These are phyloP conservation scores for Puccinia coronata DNA, from an alignment of 1,284 basidiomycete genomes.

Conservation along the genomic window DNA sequence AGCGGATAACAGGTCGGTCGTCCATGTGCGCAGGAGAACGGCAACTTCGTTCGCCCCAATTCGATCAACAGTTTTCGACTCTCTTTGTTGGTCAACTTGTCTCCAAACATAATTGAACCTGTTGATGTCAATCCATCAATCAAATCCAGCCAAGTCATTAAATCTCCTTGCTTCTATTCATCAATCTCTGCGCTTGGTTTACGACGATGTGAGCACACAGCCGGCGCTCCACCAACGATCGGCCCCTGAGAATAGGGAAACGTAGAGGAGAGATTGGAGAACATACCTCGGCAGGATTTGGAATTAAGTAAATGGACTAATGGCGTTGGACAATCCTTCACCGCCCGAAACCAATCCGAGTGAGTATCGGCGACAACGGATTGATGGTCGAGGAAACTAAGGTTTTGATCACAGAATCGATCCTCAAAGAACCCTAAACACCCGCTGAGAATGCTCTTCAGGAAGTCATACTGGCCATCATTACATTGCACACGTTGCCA, in stretches of 20 bases:
- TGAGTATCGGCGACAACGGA: background rate
- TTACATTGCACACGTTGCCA: background rate
- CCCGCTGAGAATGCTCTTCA: constrained; percentile 10
- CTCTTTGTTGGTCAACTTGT: constrained; percentile 69
- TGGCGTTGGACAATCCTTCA: constrained; percentile 75
- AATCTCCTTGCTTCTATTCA: background rate
- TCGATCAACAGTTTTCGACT: constrained; percentile 70
- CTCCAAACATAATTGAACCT: constrained; percentile 98
- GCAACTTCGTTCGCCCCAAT: constrained; percentile 72
- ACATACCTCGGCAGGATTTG: constrained; percentile 82
- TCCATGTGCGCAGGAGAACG: constrained; percentile 93
- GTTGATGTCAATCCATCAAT: constrained; percentile 44
- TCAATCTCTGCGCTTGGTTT: background rate
- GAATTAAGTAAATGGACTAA: constrained; percentile 83
- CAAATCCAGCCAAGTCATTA: constrained; percentile 1
- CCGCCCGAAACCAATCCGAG: constrained; percentile 67
- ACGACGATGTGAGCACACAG: background rate
- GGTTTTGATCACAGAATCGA: constrained; percentile 9
- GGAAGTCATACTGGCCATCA: background rate
- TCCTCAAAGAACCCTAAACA: constrained; percentile 38
- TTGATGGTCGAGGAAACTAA: background rate
- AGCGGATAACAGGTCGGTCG: constrained; percentile 61
- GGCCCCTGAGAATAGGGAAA: background rate
- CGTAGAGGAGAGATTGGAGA: background rate
- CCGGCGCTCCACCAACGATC: background rate